Evolutionary conservation across 2,329 filamentous ascomycete species (phyloP), one percentile per base, ranked within the genome.

Genomic region (Aspergillus eucalypticola): DNA sequence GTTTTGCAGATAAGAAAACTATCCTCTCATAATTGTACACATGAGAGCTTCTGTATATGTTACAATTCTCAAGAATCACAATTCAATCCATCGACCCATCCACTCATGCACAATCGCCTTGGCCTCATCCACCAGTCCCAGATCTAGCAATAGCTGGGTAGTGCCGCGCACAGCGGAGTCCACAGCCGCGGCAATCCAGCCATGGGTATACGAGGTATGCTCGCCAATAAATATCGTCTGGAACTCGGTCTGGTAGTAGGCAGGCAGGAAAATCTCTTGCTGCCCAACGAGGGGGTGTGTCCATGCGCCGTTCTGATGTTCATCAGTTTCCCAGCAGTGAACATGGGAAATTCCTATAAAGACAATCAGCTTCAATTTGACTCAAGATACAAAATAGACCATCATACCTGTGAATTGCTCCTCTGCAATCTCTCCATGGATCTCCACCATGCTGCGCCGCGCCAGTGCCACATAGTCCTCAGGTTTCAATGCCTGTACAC

Each of bases 161-260:
- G 86, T 85, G 0, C 88, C 86, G 1, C 88, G 79, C 1, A 90
- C 84, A 0, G 86, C 88, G 10, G 84, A 88, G 69, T 91, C 88
- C 4, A 91, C 75, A 1, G 88, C 88, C 2, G 83, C 85, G 29
- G 72, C 73, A 11, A 74, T 73, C 72, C 72, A 75, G 1, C 87
- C 88, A 68, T 91, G 88, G 0, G 88, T 91, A 69, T 88, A 90
- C 6, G 83, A 85, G 0, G 88, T 90, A 69, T 90, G 88, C 71
- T 91, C 88, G 2, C 85, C 85, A 5, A 89, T 78, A 60, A 90
- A 90, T 35, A 90, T 85, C n/a, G 88, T 86, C 51, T 87, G 85
- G 63, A 82, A 82, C 72, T 91, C 85, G 0, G 88, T 90, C 69
- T 87, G 84, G 68, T 88, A 90, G 69, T 90, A 91, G n/a, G 88